phyloP scores from a whole-genome alignment of 2,329 filamentous ascomycete species.

The Pseudocercospora crystallina region DNA sequence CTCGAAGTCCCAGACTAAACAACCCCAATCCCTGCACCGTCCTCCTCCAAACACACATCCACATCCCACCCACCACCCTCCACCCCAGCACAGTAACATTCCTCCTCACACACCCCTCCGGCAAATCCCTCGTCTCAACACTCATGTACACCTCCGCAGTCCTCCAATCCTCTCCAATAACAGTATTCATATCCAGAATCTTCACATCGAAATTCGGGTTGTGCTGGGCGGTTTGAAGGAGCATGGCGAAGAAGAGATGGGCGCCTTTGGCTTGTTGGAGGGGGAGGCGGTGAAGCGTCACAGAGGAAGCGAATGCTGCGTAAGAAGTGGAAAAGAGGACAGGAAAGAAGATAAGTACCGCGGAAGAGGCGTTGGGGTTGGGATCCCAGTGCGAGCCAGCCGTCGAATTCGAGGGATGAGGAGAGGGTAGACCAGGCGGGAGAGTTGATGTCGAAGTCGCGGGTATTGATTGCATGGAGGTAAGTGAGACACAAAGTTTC shows the following conservation, averaged over 20 bases:
- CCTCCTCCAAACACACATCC: neutral
- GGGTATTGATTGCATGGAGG: neutral
- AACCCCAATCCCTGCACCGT: neutral
- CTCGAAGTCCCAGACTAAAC: too few species aligned
- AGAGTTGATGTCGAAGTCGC: neutral
- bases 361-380: too few species aligned
- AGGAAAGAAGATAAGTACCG: too few species aligned
- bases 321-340: neutral
- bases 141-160: constrained; percentile 1
- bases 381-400: neutral
- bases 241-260: neutral
- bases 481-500: neutral
- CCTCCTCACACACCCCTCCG: neutral
- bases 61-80: neutral
- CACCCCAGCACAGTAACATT: neutral
- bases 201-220: neutral
- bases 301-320: too few species aligned
- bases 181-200: neutral
- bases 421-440: neutral
- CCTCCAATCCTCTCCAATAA: neutral
- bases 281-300: too few species aligned
- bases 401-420: neutral
- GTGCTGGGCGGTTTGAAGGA: neutral
- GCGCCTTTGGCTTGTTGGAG: neutral
- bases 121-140: constrained; percentile 1